Base-by-base conservation (phyloP, 2,329 filamentous ascomycete genomes). In the Aspergillus sp. region DNA sequence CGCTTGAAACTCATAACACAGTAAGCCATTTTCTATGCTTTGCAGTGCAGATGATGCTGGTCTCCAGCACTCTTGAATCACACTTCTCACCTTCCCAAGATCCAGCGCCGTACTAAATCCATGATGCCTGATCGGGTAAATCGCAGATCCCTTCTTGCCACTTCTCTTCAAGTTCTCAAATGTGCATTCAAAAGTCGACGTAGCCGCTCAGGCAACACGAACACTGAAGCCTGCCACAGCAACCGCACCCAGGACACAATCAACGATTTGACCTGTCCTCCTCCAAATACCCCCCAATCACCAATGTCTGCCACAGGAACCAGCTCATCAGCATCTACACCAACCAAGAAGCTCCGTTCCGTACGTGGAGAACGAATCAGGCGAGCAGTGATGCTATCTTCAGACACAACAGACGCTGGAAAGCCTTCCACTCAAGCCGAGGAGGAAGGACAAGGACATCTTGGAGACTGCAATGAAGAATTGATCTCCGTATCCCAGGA, bases 91-190 rank as follows among this genome's bases (percentile, higher is more conserved):
- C 48, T 17, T 25, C n/a, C 17, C 48, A 19, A 19, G 13, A 12
- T 13, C 17, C 19, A 7, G 17, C 23, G 21, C 19, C n/a, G 7
- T 17, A 25, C 36, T 15, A 39, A 19, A 53, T 19, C 5, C 17
- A 57, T 5, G n/a, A 63, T 68, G 63, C 17, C 45, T 28, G 64
- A 63, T 51, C 58, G 62, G 17, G 43, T 55, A 13, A 50, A 49
- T 25, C 64, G 59, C 38, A 67, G 59, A 23, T 55, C 64, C 15
- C 68, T 66, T 1, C 17, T 70, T 5, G 41, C 58, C 30, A 50
- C 23, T 32, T 65, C 67, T 25, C 52, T 72, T 13, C 65, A 71
- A 17, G 55, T 55, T 3, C 56, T 72, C 36, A 64, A 60, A 32
- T 68, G 47, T 47, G 62, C 65, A n/a, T 60, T 68, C 50, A 61